Evolutionary conservation across 495 filamentous ascomycete species (phyloP).

Genomic region (Tuber brumale): DNA sequence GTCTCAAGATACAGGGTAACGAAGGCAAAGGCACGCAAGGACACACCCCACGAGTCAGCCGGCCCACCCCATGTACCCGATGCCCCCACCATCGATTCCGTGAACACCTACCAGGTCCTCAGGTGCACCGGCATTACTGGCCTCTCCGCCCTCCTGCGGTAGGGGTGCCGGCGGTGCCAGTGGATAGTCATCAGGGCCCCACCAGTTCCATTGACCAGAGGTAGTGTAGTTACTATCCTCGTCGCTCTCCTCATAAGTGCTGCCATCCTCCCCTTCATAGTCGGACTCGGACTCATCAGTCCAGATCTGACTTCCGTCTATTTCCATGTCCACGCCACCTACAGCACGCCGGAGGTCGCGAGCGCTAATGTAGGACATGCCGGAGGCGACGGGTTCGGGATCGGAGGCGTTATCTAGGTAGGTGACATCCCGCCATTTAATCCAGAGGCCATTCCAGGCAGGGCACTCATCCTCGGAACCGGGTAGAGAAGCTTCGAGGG

Average conservation of each 20-base stretch:
- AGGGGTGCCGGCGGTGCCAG: neutral
- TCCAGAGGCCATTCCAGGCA: conserved; percentile 34
- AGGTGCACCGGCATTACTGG: neutral
- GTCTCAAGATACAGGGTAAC: neutral
- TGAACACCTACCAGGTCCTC: neutral
- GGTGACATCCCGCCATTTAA: conserved; percentile 34
- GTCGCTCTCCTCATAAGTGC: neutral
- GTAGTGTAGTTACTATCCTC: neutral
- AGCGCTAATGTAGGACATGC: conserved; percentile 24
- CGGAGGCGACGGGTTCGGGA: conserved; percentile 13
- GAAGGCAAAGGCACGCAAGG: neutral
- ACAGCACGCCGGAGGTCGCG: conserved; percentile 30
- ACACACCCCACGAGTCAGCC: neutral
- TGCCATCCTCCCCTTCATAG: neutral
- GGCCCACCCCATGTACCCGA: conserved; percentile 23
- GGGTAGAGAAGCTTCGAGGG: conserved; percentile 24
- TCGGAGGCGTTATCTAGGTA: conserved; percentile 10
- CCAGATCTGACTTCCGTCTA: conserved; percentile 27
- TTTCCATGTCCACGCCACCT: conserved; percentile 33
- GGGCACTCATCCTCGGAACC: conserved; percentile 24
- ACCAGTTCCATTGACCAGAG: neutral
- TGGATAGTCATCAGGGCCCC: neutral
- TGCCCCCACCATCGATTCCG: conserved; percentile 18
- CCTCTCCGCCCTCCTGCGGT: neutral
- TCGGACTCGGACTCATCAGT: neutral